Evolutionary conservation across 1,284 basidiomycete species (phyloP), one percentile per base, ranked within the genome.

Genomic region (Pyrrhoderma lamaoense): DNA sequence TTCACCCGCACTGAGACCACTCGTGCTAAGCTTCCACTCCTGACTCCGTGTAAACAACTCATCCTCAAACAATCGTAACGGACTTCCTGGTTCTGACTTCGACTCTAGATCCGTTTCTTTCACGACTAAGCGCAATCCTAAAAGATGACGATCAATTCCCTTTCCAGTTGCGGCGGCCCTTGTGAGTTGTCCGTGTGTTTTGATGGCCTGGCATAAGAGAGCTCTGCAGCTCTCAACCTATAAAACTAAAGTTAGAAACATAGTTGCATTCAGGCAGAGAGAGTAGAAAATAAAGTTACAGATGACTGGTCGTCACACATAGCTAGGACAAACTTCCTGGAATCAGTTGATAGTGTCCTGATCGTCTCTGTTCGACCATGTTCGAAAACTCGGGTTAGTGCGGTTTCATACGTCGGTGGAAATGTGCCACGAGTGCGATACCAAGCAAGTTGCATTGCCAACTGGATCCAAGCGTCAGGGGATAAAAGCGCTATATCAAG

Each of bases 381-480:
- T 58, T 86, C 74, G 72, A 95, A 96, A 60, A 89, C 75, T n/a
- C 93, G 79, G 1, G 95, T 98, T 23, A 93, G 79, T 0, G 88
- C 91, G 0, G 94, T 97, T 71, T 99, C 94, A 66, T 99, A 98
- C 3, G 92, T 95, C 2, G 94, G 90, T 1, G 89, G 89, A 61
- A 91, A 86, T 57, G 75, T 70, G 11, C 82, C 83, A 54, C 85
- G 87, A 36, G 83, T 81, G 59, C 79, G 79, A 69, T 87, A 91
- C 80, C 89, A 97, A 4, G 94, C 94, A 8, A 98, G 79, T 67
- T 98, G 95, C 21, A 97, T 74, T 1, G 84, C 92, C 80, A 95
- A 88, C 68, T 98, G 95, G 49, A 97, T 77, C 67, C 83, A 98
- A 0, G 89, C 90, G 64, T 99, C 94, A 0, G 95, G 85, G 4